Evolutionary conservation across 495 filamentous ascomycete genomes (phyloP).

Genomic region (Cercophora newfieldiana): DNA sequence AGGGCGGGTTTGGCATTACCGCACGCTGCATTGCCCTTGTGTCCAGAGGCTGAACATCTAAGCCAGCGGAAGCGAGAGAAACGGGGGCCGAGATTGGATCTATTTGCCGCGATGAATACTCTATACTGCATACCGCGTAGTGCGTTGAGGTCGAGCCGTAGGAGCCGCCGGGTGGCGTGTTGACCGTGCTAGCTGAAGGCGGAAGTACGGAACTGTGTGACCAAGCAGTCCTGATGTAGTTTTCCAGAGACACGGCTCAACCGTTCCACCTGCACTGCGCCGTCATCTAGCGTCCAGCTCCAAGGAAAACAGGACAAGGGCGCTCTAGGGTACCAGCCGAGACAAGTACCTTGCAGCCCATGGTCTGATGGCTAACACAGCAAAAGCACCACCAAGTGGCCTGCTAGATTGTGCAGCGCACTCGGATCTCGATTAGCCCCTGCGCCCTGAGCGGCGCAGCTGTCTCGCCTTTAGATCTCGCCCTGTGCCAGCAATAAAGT

Average conservation of each 20-base stretch:
- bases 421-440: not conserved
- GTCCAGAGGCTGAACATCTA: not conserved
- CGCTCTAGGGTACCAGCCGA: not conserved
- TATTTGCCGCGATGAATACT: not conserved
- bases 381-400: not conserved
- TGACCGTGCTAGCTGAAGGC: not conserved
- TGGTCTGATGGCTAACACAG: too few species aligned
- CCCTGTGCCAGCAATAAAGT: not conserved
- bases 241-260: not conserved
- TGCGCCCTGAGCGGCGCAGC: not conserved
- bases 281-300: not conserved
- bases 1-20: too few species aligned
- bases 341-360: not conserved
- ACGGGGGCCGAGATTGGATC: not conserved
- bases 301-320: not conserved
- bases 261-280: not conserved
- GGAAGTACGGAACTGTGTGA: not conserved
- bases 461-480: not conserved
- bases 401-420: not conserved
- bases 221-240: too few species aligned
- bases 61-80: not conserved
- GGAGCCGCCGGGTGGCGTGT: not conserved
- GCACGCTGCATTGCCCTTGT: not conserved
- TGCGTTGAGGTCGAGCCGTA: too few species aligned
- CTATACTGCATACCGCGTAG: too few species aligned